Evolutionary conservation across 1,284 basidiomycete genomes (phyloP), one percentile per base, ranked within the genome.

Genomic region (Ceratobasidium sp.): DNA sequence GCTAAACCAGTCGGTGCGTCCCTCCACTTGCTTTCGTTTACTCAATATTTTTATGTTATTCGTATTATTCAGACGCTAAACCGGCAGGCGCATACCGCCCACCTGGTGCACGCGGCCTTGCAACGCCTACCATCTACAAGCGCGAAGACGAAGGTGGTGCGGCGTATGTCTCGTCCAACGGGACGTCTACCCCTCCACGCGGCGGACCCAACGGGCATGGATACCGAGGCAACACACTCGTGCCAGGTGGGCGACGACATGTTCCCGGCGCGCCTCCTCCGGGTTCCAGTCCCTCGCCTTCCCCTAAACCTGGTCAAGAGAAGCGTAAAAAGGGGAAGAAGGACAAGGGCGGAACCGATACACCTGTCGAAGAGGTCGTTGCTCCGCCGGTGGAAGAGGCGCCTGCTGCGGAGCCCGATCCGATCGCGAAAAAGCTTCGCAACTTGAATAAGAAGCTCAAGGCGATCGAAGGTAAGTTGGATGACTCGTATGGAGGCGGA

Each of bases 391-490:
- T 88, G n/a, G 90, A 91, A 7, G 84, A 88, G 72, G 88, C 90
- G 80, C 89, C 89, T 68, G 86, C 86, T 79, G 92, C 95, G 82
- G 88, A 85, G 83, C 87, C 96, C 84, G 93, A 99, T 87, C 90
- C 95, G 23, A 86, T 89, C 76, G 91, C 94, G 72, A 97, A 98
- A 89, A 98, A 98, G 90, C 90, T 96, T 79, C 89, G 97, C 81
- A 98, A 97, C 85, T 83, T 98, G 84, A 96, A 91, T 84, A 98
- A 98, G 90, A 97, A 98, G 92, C 94, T 95, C 78, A 81, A 88
- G 76, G 70, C 40, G 70, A 63, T 69, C 18, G 23, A 26, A 33
- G 33, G 6, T 53, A 44, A 56, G 56, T 77, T 18, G 26, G 40
- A 42, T 63, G 7, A 28, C 20, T 55, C 20, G 13, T 26, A 63